These are phyloP conservation scores for Globisporangium okanoganense DNA, from an alignment of 352 stramenopile genomes.

Conservation along the genomic window DNA sequence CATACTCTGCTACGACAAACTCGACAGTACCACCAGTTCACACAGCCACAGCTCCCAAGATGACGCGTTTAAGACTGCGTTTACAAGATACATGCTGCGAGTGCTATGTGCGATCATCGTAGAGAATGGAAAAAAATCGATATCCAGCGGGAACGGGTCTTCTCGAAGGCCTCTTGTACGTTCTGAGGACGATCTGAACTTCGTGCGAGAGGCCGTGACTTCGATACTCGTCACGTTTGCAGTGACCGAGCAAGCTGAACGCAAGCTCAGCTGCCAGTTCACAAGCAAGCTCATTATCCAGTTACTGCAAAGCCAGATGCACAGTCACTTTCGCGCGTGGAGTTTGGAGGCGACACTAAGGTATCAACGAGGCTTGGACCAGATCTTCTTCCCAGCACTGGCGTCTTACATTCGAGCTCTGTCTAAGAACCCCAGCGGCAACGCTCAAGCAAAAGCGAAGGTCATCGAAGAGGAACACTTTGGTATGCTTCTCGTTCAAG, in stretches of 20 bases:
- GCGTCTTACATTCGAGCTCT: not conserved
- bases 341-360: not conserved
- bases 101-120: constrained; percentile 23
- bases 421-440: not conserved
- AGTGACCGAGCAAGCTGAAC: no score
- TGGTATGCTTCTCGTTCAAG: not conserved
- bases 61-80: constrained; percentile 21
- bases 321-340: not conserved
- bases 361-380: constrained; percentile 22
- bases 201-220: constrained; percentile 19
- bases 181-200: constrained; percentile 16
- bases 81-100: constrained; percentile 23
- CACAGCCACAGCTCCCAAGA: not conserved
- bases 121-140: constrained; percentile 24
- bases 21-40: not conserved
- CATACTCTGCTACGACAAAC: not conserved
- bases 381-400: constrained; percentile 35
- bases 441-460: not conserved
- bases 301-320: constrained; percentile 16
- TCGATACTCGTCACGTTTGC: constrained; percentile 24
- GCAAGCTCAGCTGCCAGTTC: constrained; percentile 16
- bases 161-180: constrained; percentile 17
- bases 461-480: not conserved
- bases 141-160: constrained; percentile 22
- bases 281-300: constrained; percentile 17